A percentile compares a stretch with the other conserved stretches of the same genome.
These are phyloP conservation scores for Coix lacrymajobi DNA, from an alignment of 176 grass and related monocot genomes.

Conservation along the genomic window DNA sequence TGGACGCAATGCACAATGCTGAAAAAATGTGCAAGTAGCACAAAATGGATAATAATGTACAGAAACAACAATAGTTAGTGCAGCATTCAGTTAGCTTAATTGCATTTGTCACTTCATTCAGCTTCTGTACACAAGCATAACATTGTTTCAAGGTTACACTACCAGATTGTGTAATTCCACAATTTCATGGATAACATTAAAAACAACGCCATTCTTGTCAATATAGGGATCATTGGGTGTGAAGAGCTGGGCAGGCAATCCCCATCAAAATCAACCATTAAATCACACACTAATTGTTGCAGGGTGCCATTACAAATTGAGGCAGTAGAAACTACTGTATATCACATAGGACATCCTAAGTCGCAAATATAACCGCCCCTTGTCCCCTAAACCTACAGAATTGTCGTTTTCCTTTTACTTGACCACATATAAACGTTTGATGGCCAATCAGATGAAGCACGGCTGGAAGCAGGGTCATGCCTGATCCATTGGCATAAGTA, in stretches of 20 bases:
- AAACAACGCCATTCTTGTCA: not conserved
- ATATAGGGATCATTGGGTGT: not conserved
- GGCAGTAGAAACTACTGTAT: not conserved
- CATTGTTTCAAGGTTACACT: not conserved
- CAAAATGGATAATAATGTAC: not conserved
- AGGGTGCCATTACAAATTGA: not conserved
- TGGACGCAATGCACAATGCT: not conserved
- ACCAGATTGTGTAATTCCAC: not conserved
- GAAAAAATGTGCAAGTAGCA: not conserved
- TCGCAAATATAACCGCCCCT: not conserved
- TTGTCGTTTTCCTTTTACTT: not conserved
- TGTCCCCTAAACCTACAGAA: not conserved
- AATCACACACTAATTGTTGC: not conserved
- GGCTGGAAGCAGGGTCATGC: too few relatives aligned
- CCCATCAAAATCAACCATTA: not conserved
- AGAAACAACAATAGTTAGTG: not conserved
- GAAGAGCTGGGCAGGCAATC: not conserved
- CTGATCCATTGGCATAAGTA: constrained; percentile 10
- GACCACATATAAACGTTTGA: not conserved
- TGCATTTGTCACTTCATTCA: not conserved
- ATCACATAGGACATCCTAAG: not conserved
- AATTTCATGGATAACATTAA: not conserved
- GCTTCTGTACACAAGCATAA: not conserved
- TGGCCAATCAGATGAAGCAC: not conserved
- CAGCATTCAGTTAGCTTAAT: not conserved